Evolutionary conservation across 2,329 filamentous ascomycete genomes (phyloP).

Genomic region (Sporothrix brunneoviolacea): DNA sequence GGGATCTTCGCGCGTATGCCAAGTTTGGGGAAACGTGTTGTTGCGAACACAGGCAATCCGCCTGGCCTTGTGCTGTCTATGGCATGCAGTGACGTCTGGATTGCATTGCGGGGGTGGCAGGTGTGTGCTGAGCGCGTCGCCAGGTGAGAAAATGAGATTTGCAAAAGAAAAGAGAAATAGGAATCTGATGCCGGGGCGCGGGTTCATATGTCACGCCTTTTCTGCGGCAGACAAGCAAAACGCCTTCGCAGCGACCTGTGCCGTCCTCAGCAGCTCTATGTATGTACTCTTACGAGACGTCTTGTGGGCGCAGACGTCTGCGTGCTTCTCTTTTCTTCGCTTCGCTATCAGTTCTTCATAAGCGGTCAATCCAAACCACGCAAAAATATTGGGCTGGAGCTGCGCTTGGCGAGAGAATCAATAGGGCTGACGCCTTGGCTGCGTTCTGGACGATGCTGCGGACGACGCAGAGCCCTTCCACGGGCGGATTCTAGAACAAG

Average conservation of each 20-base stretch:
- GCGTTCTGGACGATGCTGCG: slow-evolving; percentile 9
- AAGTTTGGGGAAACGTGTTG: too few species aligned
- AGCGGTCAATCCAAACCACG: background rate
- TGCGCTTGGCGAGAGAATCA: background rate
- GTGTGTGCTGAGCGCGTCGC: background rate
- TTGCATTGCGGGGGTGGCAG: too few species aligned
- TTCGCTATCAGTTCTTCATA: background rate
- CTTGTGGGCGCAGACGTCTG: background rate
- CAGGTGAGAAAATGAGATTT: background rate
- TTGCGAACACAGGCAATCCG: background rate
- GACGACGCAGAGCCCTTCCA: slow-evolving; percentile 3
- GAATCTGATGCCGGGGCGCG: background rate
- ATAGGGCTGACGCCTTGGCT: slow-evolving; percentile 13
- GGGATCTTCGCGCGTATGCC: background rate
- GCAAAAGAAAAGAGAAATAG: background rate
- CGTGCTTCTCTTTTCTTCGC: background rate
- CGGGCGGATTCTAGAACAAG: slow-evolving; percentile 4
- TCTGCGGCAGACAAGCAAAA: too few species aligned
- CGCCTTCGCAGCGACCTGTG: too few species aligned
- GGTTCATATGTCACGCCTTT: background rate
- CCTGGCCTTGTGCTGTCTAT: background rate
- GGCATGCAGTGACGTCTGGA: too few species aligned
- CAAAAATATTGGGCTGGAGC: background rate
- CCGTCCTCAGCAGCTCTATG: background rate
- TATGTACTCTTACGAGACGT: slow-evolving; percentile 1